Evolutionary conservation across 1,139 yeast species (phyloP), one percentile per base, ranked within the genome.

Genomic region (Kodamaea suecica): DNA sequence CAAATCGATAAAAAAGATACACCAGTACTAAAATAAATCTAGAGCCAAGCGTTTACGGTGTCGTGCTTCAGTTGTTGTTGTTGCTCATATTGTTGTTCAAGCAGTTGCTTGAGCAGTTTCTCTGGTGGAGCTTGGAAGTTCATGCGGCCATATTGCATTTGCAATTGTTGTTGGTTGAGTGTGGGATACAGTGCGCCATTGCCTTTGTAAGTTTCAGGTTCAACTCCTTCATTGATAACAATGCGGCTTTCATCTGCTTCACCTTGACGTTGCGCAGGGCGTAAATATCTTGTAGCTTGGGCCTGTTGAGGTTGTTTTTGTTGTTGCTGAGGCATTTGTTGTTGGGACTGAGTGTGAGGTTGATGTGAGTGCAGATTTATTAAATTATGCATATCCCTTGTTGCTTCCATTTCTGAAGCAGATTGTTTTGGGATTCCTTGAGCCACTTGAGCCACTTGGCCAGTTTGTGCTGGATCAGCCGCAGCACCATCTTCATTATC

Each of bases 401-500:
- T 20, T 23, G 27, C n/a, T n/a, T n/a, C n/a, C n/a, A n/a, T n/a
- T n/a, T n/a, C n/a, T n/a, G n/a, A n/a, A n/a, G n/a, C n/a, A n/a
- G n/a, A n/a, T n/a, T n/a, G n/a, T n/a, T n/a, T n/a, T 19, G 21
- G 21, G 21, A 6, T 9, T 19, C 27, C 35, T 31, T 29, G 23
- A 27, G 21, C 21, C 8, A 6, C 8, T 11, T 35, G 34, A 5
- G 19, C 14, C 21, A n/a, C 33, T 25, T 33, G 36, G 19, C n/a
- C n/a, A 37, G 38, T 15, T 35, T 35, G 19, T 35, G 41, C 11
- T 38, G 38, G 9, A 39, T 47, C 29, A 40, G 41, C 23, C 31
- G 59, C 65, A 36, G 59, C 65, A 5, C 52, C 53, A 33, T 47
- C 43, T 38, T 49, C 36, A 29, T 45, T 43, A 31, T 61, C 63